Evolutionary conservation across 495 filamentous ascomycete species (phyloP).

Genomic region (Parmelia sp.): DNA sequence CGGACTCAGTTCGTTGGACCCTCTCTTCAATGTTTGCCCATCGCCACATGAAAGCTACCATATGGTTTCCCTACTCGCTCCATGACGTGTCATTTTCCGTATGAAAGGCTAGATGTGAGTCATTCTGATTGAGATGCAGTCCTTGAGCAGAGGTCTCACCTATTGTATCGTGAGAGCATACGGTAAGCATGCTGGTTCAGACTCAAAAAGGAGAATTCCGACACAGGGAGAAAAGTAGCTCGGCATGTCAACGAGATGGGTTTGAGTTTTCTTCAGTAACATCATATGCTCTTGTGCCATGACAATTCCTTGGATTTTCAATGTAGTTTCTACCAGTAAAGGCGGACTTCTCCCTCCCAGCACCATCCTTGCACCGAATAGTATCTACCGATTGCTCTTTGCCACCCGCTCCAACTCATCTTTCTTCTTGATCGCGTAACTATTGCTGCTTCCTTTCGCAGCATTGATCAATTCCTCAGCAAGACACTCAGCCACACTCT

Average conservation of each 20-base stretch:
- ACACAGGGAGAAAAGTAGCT: no score
- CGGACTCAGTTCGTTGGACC: no score
- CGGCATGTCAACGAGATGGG: background rate
- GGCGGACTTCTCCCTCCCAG: background rate
- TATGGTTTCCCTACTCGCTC: background rate
- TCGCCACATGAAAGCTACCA: background rate
- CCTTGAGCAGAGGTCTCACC: no score
- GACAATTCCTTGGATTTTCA: background rate
- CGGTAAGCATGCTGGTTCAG: no score
- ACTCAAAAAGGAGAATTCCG: no score
- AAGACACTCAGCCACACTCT: conserved; percentile 96
- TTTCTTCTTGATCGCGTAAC: conserved; percentile 99
- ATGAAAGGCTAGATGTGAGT: background rate
- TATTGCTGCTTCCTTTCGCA: conserved; percentile 99
- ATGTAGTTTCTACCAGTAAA: background rate
- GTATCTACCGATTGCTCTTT: conserved; percentile 92
- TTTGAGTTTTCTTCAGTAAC: background rate
- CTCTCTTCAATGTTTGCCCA: background rate
- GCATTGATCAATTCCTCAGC: conserved; percentile 99
- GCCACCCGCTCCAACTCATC: conserved; percentile 99
- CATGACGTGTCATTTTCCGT: no score
- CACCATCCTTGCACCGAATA: background rate
- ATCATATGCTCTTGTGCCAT: background rate
- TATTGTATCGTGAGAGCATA: no score
- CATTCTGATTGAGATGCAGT: no score